Evolutionary conservation across 148 eudicot genomes (phyloP).

Genomic region (Cornus controversa): DNA sequence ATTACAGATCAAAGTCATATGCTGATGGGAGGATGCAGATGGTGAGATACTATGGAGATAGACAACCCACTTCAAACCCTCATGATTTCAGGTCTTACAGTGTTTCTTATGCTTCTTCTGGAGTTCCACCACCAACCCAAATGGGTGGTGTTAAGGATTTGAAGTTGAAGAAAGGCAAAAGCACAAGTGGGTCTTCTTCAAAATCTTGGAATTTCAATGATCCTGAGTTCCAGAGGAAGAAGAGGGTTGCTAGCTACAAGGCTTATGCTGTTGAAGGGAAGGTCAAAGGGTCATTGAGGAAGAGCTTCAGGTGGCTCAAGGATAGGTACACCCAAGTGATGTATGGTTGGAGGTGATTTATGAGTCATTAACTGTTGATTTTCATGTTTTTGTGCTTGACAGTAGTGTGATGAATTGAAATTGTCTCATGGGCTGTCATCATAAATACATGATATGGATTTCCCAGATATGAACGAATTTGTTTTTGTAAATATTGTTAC

Average conservation of each 20-base stretch:
- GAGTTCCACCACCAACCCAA: constrained; percentile 11
- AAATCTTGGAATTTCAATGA: constrained; percentile 58
- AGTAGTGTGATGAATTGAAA: neutral
- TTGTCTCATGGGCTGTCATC: neutral
- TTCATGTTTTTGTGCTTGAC: constrained; percentile 10
- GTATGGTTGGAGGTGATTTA: constrained; percentile 45
- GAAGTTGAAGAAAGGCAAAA: constrained; percentile 47
- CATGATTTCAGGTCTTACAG: constrained; percentile 49
- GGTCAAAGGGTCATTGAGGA: constrained; percentile 74
- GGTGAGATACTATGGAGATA: constrained; percentile 39
- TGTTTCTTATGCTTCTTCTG: constrained; percentile 21
- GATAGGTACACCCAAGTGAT: constrained; percentile 38
- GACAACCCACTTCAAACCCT: neutral
- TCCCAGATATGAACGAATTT: constrained; percentile 1
- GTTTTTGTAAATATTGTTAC: neutral
- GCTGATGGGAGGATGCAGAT: constrained; percentile 38
- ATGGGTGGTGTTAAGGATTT: constrained; percentile 21
- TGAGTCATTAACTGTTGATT: neutral
- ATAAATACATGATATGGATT: constrained; percentile 5
- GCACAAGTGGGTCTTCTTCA: constrained; percentile 28
- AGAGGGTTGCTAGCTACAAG: constrained; percentile 78
- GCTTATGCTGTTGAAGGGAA: constrained; percentile 68
- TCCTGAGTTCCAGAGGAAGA: constrained; percentile 82
- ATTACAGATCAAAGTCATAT: constrained; percentile 36
- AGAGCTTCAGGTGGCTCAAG: constrained; percentile 72